Percentiles rank a stretch among this genome's conserved stretches.
These are phyloP conservation scores for Mycosphaerelloides madeirae DNA, from an alignment of 2,329 filamentous ascomycete genomes.

Conservation along the genomic window DNA sequence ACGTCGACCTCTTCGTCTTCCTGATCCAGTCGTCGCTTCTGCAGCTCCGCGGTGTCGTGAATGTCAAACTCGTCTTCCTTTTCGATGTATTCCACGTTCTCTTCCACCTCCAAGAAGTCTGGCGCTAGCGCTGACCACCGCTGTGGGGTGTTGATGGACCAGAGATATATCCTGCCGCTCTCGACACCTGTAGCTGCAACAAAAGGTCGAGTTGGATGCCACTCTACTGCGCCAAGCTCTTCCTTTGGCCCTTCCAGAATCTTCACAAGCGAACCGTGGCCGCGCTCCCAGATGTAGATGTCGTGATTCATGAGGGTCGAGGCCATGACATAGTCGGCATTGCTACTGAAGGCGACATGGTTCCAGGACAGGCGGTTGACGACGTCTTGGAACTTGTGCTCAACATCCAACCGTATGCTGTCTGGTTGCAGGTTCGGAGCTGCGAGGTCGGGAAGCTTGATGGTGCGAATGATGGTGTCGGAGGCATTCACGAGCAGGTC, in stretches of 20 bases:
- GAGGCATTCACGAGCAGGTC: slow-evolving; percentile 89
- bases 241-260: slow-evolving; percentile 96
- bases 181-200: slow-evolving; percentile 90
- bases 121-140: slow-evolving; percentile 96
- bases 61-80: slow-evolving; percentile 97
- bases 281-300: slow-evolving; percentile 96
- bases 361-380: slow-evolving; percentile 96
- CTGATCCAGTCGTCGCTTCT: slow-evolving; percentile 80
- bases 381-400: slow-evolving; percentile 97
- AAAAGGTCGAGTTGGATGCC: slow-evolving; percentile 84
- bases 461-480: slow-evolving; percentile 89
- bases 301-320: slow-evolving; percentile 98
- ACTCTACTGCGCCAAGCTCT: slow-evolving; percentile 93
- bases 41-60: slow-evolving; percentile 88
- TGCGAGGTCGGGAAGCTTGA: slow-evolving; percentile 73
- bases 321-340: slow-evolving; percentile 91
- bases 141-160: slow-evolving; percentile 92
- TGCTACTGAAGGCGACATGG: slow-evolving; percentile 89
- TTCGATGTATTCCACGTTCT: slow-evolving; percentile 96
- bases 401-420: slow-evolving; percentile 81
- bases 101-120: slow-evolving; percentile 95
- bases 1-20: slow-evolving; percentile 95
- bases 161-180: slow-evolving; percentile 88
- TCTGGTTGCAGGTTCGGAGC: slow-evolving; percentile 67
- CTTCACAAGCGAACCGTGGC: slow-evolving; percentile 87